Conservation (phyloP, 1,284 basidiomycete genomes). For the Entoloma clypeatum region DNA sequence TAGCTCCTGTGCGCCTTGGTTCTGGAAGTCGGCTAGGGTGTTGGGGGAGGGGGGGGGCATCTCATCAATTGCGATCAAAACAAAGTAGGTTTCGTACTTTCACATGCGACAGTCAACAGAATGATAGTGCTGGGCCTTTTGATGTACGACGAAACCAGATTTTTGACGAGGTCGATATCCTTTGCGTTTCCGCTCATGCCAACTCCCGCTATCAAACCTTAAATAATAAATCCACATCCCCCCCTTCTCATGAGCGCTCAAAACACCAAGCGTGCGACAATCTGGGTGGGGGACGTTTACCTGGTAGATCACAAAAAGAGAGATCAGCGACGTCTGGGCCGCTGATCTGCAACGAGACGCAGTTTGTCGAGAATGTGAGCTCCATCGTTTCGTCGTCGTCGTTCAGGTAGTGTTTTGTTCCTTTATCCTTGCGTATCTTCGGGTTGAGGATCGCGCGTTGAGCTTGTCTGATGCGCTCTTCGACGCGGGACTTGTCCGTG, state of each 20-base stretch:
- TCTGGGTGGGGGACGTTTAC: slow-evolving; percentile 33
- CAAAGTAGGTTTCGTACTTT: slow-evolving; percentile 43
- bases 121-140: slow-evolving; percentile 63
- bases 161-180: slow-evolving; percentile 63
- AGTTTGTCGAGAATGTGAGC: slow-evolving; percentile 59
- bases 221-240: not conserved
- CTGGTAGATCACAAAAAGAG: slow-evolving; percentile 70
- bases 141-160: slow-evolving; percentile 58
- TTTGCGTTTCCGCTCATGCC: slow-evolving; percentile 43
- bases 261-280: not conserved
- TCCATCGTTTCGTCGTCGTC: slow-evolving; percentile 28
- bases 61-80: slow-evolving; percentile 1
- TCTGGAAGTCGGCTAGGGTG: slow-evolving; percentile 66
- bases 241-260: not conserved
- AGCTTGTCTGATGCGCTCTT: slow-evolving; percentile 63
- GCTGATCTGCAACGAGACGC: slow-evolving; percentile 61
- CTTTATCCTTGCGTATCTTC: slow-evolving; percentile 20
- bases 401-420: slow-evolving; percentile 37
- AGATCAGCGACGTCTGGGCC: slow-evolving; percentile 68
- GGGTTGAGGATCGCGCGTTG: slow-evolving; percentile 74
- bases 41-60: not conserved
- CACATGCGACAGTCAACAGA: slow-evolving; percentile 66
- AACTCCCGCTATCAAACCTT: slow-evolving; percentile 65
- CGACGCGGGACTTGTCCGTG: slow-evolving; percentile 48
- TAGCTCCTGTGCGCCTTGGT: slow-evolving; percentile 61